Percentiles rank a stretch among this genome's conserved stretches.
Evolutionary conservation across 768 basidiomycete species (phyloP).

Genomic region (Trametes meyenii): DNA sequence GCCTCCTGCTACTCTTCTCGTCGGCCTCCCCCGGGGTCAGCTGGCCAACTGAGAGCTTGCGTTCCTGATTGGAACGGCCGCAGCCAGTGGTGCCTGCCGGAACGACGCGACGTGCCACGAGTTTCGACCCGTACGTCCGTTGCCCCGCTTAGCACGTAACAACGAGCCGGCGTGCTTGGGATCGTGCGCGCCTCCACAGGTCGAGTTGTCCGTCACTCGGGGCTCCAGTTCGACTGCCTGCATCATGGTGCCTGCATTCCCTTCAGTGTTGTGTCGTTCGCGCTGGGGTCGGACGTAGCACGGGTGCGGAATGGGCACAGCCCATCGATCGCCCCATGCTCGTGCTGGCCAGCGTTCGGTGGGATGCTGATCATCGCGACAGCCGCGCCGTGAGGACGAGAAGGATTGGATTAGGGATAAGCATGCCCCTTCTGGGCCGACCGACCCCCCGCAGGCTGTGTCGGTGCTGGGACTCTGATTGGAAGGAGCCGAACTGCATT

Average conservation of each 20-base stretch:
- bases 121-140: slow-evolving; percentile 11
- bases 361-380: slow-evolving; percentile 16
- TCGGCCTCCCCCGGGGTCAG: slow-evolving; percentile 16
- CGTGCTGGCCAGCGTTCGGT: not conserved
- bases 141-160: slow-evolving; percentile 3
- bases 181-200: not conserved
- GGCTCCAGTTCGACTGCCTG: not conserved
- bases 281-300: not conserved
- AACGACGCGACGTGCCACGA: not conserved
- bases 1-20: slow-evolving; percentile 2
- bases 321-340: not conserved
- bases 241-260: not conserved
- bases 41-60: slow-evolving; percentile 6
- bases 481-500: slow-evolving; percentile 12
- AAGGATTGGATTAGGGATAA: slow-evolving; percentile 6
- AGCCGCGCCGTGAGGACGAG: slow-evolving; percentile 3
- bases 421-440: slow-evolving; percentile 6
- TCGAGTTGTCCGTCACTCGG: not conserved
- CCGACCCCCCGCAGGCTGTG: slow-evolving; percentile 9
- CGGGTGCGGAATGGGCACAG: not conserved
- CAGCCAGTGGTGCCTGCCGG: slow-evolving; percentile 9
- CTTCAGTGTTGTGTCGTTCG: not conserved
- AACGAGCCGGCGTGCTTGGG: slow-evolving; percentile 2
- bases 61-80: slow-evolving; percentile 7
- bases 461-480: slow-evolving; percentile 8